Evolutionary conservation across 352 stramenopile genomes (phyloP), one percentile per base, ranked within the genome.

Genomic region (Aphanomyces euteiches): DNA sequence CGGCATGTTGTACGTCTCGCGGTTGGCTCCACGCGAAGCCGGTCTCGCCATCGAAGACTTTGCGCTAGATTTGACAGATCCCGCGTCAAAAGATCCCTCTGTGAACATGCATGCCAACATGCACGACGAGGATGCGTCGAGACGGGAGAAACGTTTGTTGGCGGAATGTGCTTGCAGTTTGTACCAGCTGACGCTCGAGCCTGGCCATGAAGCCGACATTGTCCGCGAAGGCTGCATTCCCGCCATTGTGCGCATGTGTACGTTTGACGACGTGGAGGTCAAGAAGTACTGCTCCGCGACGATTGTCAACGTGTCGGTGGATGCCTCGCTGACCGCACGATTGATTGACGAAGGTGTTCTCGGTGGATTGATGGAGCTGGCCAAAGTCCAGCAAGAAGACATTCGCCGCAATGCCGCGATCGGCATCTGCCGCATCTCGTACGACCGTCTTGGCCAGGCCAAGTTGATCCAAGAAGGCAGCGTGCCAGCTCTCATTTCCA

Each of bases 1-100:
- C 41, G 87, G 87, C 13, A 78, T 93, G 58, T 90, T 95, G 66
- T 95, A 95, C 60, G 71, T 95, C 17, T 93, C 85, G 38, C 84
- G 87, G 40, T 88, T 95, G 61, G 82, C 91, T 79, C 28, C 28
- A 28, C 28, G 73, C 82, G 78, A 72, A 80, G 75, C 43, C 81
- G 81, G 34, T 90, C 73, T 38, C 64, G 39, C 63, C 66, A 40
- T 64, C 45, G 57, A 56, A 37, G 78, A 73, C 40, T 53, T 43
- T 66, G 34, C 17, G 4, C 64, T 47, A 12, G 41, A 4, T 56
- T 47, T 61, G 66, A 12, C 48, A 47, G 47, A 12, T 13, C 43
- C 28, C 54, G 54, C 19, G 21, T 61, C 43, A 37, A 37, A 28
- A 12, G 54, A 61, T 17, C 19, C 17, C 7, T 28, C 39, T 2